Evolutionary conservation across 768 basidiomycete genomes (phyloP).

Genomic region (Calvatia gigantea): DNA sequence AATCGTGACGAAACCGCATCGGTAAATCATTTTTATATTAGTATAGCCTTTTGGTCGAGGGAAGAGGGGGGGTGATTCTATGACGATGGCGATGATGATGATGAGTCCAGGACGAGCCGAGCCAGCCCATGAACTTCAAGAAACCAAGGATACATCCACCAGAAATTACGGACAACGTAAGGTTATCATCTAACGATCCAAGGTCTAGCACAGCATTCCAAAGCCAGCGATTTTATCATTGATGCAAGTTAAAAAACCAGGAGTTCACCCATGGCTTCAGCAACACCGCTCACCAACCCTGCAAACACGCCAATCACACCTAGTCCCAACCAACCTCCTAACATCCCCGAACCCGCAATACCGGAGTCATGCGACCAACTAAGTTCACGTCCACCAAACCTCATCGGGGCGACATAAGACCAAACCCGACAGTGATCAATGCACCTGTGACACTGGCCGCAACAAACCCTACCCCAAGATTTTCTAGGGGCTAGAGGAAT

Average conservation of each 20-base stretch:
- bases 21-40: background rate
- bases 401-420: conserved; percentile 53
- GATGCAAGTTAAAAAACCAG: too few species aligned
- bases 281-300: conserved; percentile 77
- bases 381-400: conserved; percentile 30
- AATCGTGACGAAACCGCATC: background rate
- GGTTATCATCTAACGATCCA: conserved; percentile 82
- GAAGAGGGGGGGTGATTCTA: background rate
- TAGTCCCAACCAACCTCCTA: conserved; percentile 45
- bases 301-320: conserved; percentile 55
- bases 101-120: conserved; percentile 16
- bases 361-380: conserved; percentile 45
- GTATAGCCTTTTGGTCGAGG: background rate
- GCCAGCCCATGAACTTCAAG: background rate
- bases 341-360: conserved; percentile 16
- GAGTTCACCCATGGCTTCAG: conserved; percentile 83
- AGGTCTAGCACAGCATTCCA: conserved; percentile 76
- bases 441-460: conserved; percentile 76
- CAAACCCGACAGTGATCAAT: conserved; percentile 63
- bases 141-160: conserved; percentile 6
- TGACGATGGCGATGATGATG: background rate
- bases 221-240: background rate
- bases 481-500: conserved; percentile 80
- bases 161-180: conserved; percentile 70
- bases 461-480: conserved; percentile 77